These are phyloP conservation scores for Colletotrichum caudatum DNA, from an alignment of 2,329 filamentous ascomycete species.

Conservation along the genomic window DNA sequence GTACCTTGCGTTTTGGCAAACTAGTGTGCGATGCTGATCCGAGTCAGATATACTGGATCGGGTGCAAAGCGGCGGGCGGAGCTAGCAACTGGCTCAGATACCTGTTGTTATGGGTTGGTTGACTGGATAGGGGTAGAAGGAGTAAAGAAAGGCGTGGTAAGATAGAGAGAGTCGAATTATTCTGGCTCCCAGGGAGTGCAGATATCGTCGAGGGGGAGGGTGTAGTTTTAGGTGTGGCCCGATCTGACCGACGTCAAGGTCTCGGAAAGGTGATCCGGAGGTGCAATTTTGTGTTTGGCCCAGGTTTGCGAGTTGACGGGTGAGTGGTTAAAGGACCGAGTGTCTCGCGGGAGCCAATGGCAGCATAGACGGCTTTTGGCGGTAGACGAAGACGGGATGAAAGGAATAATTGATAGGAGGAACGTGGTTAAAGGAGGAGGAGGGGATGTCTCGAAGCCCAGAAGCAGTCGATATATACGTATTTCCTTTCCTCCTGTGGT, in stretches of 20 bases:
- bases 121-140: slow-evolving; percentile 12
- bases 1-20: slow-evolving; percentile 41
- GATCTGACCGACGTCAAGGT: slow-evolving; percentile 33
- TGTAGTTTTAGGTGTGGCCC: slow-evolving; percentile 17
- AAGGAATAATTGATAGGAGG: slow-evolving; percentile 16
- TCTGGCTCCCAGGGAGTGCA: slow-evolving; percentile 37
- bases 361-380: slow-evolving; percentile 6
- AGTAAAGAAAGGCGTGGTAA: slow-evolving; percentile 9
- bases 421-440: neutral
- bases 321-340: slow-evolving; percentile 15
- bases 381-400: slow-evolving; percentile 35
- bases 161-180: slow-evolving; percentile 14
- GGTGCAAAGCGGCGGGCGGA: slow-evolving; percentile 29
- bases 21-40: slow-evolving; percentile 40
- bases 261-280: slow-evolving; percentile 38
- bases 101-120: slow-evolving; percentile 30
- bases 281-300: slow-evolving; percentile 23
- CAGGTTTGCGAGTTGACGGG: slow-evolving; percentile 12
- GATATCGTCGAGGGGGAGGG: slow-evolving; percentile 28
- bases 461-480: slow-evolving; percentile 34
- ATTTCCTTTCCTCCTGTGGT: neutral
- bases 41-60: slow-evolving; percentile 41
- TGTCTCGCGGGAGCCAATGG: slow-evolving; percentile 33
- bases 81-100: slow-evolving; percentile 38
- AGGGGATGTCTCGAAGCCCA: slow-evolving; percentile 23